Conservation (phyloP, 306 rosid species). For the Albizia julibrissin region DNA sequence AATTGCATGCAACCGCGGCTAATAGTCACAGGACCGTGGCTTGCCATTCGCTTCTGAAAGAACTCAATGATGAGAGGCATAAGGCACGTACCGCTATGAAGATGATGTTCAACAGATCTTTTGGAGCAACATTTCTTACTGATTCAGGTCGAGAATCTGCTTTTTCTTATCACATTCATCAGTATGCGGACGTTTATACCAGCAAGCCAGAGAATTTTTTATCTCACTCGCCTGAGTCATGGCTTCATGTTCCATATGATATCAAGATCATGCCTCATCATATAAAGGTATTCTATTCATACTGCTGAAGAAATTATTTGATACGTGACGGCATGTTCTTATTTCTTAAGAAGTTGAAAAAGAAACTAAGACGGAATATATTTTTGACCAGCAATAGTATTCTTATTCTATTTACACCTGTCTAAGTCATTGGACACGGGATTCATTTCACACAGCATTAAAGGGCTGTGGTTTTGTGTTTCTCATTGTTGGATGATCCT, state of each 20-base stretch:
- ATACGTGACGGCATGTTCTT: neutral
- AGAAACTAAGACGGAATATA: neutral
- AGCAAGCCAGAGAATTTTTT: constrained; percentile 96
- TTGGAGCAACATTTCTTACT: constrained; percentile 90
- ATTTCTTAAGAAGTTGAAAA: constrained; percentile 20
- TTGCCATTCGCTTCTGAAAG: constrained; percentile 60
- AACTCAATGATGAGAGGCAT: constrained; percentile 68
- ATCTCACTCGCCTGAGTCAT: constrained; percentile 80
- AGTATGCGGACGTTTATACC: constrained; percentile 97
- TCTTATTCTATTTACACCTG: neutral
- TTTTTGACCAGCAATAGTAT: neutral
- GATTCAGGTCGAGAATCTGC: constrained; percentile 97
- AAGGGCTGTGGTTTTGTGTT: neutral
- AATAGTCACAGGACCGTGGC: constrained; percentile 50
- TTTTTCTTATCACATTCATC: constrained; percentile 92
- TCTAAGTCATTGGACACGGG: neutral
- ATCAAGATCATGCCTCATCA: constrained; percentile 98
- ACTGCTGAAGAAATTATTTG: neutral
- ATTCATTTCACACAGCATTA: neutral
- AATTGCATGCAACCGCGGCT: constrained; percentile 71
- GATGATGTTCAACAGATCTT: constrained; percentile 75
- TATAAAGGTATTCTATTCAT: constrained; percentile 65
- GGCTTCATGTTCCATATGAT: constrained; percentile 93
- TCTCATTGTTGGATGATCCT: neutral
- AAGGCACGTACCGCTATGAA: constrained; percentile 73